A percentile compares a stretch with the other conserved stretches of the same genome.
Evolutionary conservation across 108 stramenopile genomes (phyloP).

Genomic region (Cyclotella kingstonii): DNA sequence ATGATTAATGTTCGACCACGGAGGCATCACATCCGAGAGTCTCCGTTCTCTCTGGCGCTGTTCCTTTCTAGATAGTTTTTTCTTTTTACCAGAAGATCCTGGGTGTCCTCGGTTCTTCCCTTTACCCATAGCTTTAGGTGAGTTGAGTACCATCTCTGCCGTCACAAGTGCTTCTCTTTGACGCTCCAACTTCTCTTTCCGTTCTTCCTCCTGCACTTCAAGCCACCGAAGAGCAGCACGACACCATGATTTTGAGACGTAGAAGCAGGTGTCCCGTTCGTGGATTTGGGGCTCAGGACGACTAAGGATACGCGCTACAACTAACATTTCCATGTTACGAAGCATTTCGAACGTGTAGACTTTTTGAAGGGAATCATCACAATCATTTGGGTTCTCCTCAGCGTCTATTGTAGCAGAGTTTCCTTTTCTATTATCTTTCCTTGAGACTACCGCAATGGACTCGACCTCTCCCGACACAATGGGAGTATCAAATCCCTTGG

Average conservation of each 20-base stretch:
- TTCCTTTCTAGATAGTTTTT: slow-evolving; percentile 81
- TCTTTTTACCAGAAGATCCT: slow-evolving; percentile 52
- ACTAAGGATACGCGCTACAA: slow-evolving; percentile 78
- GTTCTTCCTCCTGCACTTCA: slow-evolving; percentile 70
- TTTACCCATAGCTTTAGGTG: slow-evolving; percentile 25
- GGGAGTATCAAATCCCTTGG: slow-evolving; percentile 59
- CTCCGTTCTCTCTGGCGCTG: slow-evolving; percentile 61
- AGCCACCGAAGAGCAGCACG: slow-evolving; percentile 82
- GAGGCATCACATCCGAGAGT: slow-evolving; percentile 74
- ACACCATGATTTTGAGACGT: slow-evolving; percentile 85
- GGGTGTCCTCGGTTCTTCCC: slow-evolving; percentile 14
- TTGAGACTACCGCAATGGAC: slow-evolving; percentile 32
- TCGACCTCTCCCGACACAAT: slow-evolving; percentile 47
- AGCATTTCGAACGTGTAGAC: slow-evolving; percentile 72
- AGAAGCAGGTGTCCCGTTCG: slow-evolving; percentile 54
- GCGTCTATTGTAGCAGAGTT: slow-evolving; percentile 4
- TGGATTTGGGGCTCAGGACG: slow-evolving; percentile 71
- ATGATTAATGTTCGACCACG: slow-evolving; percentile 79
- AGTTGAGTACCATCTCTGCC: slow-evolving; percentile 4
- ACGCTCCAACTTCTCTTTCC: slow-evolving; percentile 45
- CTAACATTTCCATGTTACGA: slow-evolving; percentile 86
- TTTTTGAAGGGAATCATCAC: not conserved
- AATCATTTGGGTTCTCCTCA: not conserved
- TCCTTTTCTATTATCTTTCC: slow-evolving; percentile 24
- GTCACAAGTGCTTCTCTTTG: slow-evolving; percentile 23